A percentile compares a stretch with the other conserved stretches of the same genome.
These are phyloP conservation scores for Sorghum bicolor DNA, from an alignment of 176 grass and related monocot genomes.

Conservation along the genomic window Sorghum_bicolor_NCBIv3 NC_012871.2:74999001-74999500, in stretches of 20 bases:
- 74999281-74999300: too few species aligned
- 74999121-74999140: background rate
- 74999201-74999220: background rate
- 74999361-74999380: background rate
- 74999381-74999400: background rate
- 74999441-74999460: background rate
- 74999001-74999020: background rate
- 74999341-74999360: background rate
- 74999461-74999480: too few species aligned
- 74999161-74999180: background rate
- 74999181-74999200: background rate
- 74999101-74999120: background rate
- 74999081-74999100: background rate
- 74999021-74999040: background rate
- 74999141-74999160: background rate
- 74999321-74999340: background rate
- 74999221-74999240: background rate
- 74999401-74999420: background rate
- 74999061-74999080: background rate
- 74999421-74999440: background rate
- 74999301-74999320: background rate
- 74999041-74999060: background rate
- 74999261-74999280: background rate
- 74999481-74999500: background rate
- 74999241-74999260: background rate